These are phyloP conservation scores for Telfairia occidentalis DNA, from an alignment of 331 rosid genomes.

Conservation along the genomic window DNA sequence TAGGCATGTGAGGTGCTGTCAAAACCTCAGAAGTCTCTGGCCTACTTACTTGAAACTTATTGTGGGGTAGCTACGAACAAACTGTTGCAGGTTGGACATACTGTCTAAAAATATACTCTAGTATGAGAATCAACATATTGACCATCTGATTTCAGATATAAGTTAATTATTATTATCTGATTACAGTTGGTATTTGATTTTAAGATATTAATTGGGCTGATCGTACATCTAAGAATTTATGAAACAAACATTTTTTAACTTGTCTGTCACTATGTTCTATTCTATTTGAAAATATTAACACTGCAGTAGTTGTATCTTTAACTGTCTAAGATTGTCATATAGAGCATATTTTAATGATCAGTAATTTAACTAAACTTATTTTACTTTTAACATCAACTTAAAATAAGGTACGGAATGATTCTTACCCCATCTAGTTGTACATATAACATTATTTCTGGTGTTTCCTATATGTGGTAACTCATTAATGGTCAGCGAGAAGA, in stretches of 20 bases:
- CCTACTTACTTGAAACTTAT: conserved; percentile 80
- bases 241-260: neutral
- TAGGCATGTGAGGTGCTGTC: conserved; percentile 92
- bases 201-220: neutral
- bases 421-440: neutral
- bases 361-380: neutral
- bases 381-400: neutral
- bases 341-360: neutral
- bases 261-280: neutral
- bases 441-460: neutral
- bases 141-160: neutral
- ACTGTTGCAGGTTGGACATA: conserved; percentile 63
- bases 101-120: neutral
- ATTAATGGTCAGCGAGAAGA: conserved; percentile 70
- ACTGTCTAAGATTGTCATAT: neutral
- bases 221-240: neutral
- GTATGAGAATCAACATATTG: conserved; percentile 2
- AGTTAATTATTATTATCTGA: neutral
- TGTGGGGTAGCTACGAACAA: conserved; percentile 77
- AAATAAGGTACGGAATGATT: neutral
- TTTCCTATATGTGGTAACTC: neutral
- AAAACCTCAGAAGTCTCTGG: conserved; percentile 86
- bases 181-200: neutral
- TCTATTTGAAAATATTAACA: neutral
- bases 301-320: neutral